These are phyloP conservation scores for Coniosporium tulheliwenetii DNA, from an alignment of 2,329 filamentous ascomycete genomes.

Conservation along the genomic window DNA sequence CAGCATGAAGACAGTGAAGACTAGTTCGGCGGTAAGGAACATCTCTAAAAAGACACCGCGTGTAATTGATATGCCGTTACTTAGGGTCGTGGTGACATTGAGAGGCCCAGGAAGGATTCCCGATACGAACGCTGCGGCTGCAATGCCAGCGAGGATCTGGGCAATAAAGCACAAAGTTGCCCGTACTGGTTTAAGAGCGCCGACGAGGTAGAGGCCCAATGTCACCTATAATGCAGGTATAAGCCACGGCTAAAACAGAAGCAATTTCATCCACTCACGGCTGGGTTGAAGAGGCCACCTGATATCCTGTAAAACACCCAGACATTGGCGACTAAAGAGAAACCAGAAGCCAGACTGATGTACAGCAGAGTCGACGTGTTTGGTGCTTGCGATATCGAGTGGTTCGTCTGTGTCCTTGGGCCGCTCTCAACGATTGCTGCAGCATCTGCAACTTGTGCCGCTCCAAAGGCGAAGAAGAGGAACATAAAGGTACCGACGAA, in stretches of 20 bases:
- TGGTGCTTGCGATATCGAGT: constrained; percentile 1
- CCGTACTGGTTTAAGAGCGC: constrained; percentile 17
- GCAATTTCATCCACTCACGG: constrained; percentile 4
- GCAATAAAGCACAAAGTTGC: constrained; percentile 15
- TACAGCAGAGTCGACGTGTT: constrained; percentile 20
- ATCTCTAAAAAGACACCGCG: constrained; percentile 37
- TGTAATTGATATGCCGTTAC: constrained; percentile 21
- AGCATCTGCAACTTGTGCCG: constrained; percentile 28
- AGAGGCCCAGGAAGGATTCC: constrained; percentile 29
- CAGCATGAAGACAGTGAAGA: constrained; percentile 33
- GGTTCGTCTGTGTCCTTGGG: constrained; percentile 10
- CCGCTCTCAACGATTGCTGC: constrained; percentile 2
- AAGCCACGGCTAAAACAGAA: constrained; percentile 17
- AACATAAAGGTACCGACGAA: constrained; percentile 37
- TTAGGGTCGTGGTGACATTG: constrained; percentile 26
- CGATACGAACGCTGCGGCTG: constrained; percentile 25
- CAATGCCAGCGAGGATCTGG: constrained; percentile 18
- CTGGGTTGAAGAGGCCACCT: constrained; percentile 35
- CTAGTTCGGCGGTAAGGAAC: constrained; percentile 31
- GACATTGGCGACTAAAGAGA: constrained; percentile 34
- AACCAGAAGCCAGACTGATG: constrained; percentile 27
- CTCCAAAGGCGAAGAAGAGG: constrained; percentile 32
- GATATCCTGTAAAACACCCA: constrained; percentile 39
- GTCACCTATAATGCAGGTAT: constrained; percentile 13
- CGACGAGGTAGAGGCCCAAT: constrained; percentile 20